Percentiles rank a stretch among this genome's conserved stretches.
Evolutionary conservation across 371 early-diverging fungal species (phyloP).

Genomic region (Mortierella sp.): DNA sequence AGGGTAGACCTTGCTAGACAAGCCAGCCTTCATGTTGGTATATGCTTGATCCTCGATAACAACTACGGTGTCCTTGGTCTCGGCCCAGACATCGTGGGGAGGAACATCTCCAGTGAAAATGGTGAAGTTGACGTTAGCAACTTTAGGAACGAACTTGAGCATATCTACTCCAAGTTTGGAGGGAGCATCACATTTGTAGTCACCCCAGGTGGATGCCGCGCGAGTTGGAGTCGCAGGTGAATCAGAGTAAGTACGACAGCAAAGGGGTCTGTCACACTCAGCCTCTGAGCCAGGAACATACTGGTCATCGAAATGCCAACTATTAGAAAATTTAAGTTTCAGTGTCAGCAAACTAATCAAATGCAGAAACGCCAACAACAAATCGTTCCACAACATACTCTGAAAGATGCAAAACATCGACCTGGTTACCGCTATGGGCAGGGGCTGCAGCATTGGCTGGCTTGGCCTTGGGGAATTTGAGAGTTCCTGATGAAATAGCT

Average conservation of each 20-base stretch:
- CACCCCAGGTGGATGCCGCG: conserved; percentile 57
- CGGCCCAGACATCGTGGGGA: conserved; percentile 73
- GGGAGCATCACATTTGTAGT: conserved; percentile 68
- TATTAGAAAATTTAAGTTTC: background rate
- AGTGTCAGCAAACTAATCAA: background rate
- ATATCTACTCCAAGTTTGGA: conserved; percentile 61
- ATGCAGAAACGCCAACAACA: background rate
- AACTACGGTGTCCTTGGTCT: conserved; percentile 48
- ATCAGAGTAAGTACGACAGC: conserved; percentile 61
- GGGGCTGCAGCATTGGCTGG: conserved; percentile 45
- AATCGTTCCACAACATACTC: conserved; percentile 50
- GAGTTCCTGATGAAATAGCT: conserved; percentile 24
- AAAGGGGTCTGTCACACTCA: conserved; percentile 67
- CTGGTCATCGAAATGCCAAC: conserved; percentile 71
- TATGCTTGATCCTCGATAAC: conserved; percentile 30
- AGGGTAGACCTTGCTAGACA: conserved; percentile 61
- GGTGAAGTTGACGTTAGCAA: conserved; percentile 61
- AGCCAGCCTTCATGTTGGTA: conserved; percentile 25
- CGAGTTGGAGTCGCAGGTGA: conserved; percentile 48
- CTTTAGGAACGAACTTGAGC: conserved; percentile 59
- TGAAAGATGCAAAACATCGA: conserved; percentile 69
- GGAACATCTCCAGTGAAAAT: conserved; percentile 75
- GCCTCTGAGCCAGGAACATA: conserved; percentile 68
- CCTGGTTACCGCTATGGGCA: conserved; percentile 53
- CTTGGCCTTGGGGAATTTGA: conserved; percentile 68